These are phyloP conservation scores for Sodiomyces alkalinus DNA, from an alignment of 2,329 filamentous ascomycete species.

Conservation along the genomic window DNA sequence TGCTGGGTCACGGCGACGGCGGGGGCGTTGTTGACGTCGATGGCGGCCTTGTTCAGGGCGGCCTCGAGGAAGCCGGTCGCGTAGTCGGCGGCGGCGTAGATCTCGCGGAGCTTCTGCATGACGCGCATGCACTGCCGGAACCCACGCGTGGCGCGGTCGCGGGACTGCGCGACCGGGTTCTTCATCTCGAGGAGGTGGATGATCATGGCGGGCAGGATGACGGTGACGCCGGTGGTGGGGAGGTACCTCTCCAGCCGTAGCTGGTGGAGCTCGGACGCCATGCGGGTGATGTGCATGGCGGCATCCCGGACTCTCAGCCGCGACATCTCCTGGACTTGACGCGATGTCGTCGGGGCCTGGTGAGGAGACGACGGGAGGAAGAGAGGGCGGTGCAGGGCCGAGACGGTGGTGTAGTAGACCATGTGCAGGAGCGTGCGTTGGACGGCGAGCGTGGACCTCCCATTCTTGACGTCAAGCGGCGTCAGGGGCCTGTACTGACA, in stretches of 20 bases:
- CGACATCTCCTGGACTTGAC: slow-evolving; percentile 68
- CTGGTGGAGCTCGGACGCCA: slow-evolving; percentile 61
- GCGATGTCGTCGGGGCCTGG: slow-evolving; percentile 35
- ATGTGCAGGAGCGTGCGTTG: slow-evolving; percentile 83
- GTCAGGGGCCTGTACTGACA: slow-evolving; percentile 51
- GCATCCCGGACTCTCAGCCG: slow-evolving; percentile 70
- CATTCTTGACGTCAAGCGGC: slow-evolving; percentile 40
- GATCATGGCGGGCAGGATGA: slow-evolving; percentile 82
- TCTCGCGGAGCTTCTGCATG: slow-evolving; percentile 72
- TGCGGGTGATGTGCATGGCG: slow-evolving; percentile 71
- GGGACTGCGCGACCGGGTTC: slow-evolving; percentile 55
- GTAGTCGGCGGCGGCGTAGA: slow-evolving; percentile 89
- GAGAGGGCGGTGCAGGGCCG: slow-evolving; percentile 79
- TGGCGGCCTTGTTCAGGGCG: slow-evolving; percentile 73
- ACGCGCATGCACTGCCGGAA: slow-evolving; percentile 90
- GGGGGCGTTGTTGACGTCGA: slow-evolving; percentile 36
- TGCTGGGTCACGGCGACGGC: slow-evolving; percentile 20
- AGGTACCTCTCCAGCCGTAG: slow-evolving; percentile 63
- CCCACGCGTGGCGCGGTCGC: slow-evolving; percentile 58
- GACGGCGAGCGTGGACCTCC: slow-evolving; percentile 44
- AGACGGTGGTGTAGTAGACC: slow-evolving; percentile 85
- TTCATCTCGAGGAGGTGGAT: slow-evolving; percentile 91
- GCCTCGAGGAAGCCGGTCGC: slow-evolving; percentile 92
- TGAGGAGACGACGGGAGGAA: slow-evolving; percentile 61
- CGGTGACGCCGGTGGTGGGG: slow-evolving; percentile 80